Evolutionary conservation across 805 yeast genomes (phyloP).

Genomic region (Candida pini): DNA sequence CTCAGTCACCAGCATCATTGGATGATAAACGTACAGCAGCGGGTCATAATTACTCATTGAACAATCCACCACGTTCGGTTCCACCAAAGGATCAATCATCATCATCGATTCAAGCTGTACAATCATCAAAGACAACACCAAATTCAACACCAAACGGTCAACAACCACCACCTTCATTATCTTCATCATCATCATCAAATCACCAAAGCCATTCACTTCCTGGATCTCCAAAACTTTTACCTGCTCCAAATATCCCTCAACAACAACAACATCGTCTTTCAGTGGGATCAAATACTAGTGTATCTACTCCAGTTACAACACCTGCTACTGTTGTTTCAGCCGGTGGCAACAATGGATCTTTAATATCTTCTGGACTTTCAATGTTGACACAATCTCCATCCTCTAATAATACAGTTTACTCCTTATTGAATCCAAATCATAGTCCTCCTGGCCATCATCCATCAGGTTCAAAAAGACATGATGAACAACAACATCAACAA

Average conservation of each 20-base stretch:
- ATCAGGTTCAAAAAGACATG: too few relatives aligned
- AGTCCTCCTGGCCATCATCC: constrained; percentile 2
- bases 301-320: constrained; percentile 1
- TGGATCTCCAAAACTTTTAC: constrained; percentile 3
- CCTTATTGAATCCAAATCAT: constrained; percentile 17
- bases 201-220: too few relatives aligned
- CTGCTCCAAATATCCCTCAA: neutral
- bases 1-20: constrained; percentile 10
- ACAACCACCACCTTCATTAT: neutral
- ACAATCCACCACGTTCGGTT: constrained; percentile 25
- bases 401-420: constrained; percentile 14
- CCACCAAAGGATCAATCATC: constrained; percentile 16
- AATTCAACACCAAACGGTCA: neutral
- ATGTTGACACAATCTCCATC: neutral
- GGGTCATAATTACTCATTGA: constrained; percentile 17
- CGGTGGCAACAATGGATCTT: constrained; percentile 1
- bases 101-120: neutral
- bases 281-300: constrained; percentile 6
- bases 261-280: constrained; percentile 5
- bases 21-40: constrained; percentile 14
- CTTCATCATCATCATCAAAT: neutral
- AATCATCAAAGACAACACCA: neutral
- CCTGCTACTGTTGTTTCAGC: neutral
- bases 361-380: constrained; percentile 3
- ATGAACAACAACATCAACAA: too few relatives aligned